phyloP scores from a whole-genome alignment of 2,329 filamentous ascomycete genomes.

The Colletotrichum lini region DNA sequence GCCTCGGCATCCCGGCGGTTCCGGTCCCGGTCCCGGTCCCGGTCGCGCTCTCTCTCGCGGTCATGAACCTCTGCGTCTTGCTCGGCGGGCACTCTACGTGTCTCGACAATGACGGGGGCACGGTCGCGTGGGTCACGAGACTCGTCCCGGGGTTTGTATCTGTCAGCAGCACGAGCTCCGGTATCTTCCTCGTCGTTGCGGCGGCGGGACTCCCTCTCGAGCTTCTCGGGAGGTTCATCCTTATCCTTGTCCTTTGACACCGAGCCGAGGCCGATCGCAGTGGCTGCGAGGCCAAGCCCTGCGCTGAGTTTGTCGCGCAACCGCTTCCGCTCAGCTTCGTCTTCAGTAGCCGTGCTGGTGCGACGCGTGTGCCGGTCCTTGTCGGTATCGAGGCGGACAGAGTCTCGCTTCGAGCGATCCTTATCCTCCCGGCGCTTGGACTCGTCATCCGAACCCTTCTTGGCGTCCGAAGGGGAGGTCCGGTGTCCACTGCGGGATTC shows the following conservation, averaged over 20 bases:
- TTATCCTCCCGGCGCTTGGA: conserved; percentile 39
- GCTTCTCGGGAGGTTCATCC: conserved; percentile 52
- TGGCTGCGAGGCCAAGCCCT: conserved; percentile 64
- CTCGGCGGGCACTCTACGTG: conserved; percentile 37
- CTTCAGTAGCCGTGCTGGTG: conserved; percentile 50
- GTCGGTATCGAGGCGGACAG: conserved; percentile 37
- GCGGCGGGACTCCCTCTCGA: conserved; percentile 40
- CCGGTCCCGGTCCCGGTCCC: conserved; percentile 49
- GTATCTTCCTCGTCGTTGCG: conserved; percentile 40
- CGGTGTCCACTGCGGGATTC: conserved; percentile 39
- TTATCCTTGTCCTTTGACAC: conserved; percentile 57
- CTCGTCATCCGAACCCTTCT: conserved; percentile 43
- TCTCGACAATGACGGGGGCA: conserved; percentile 44
- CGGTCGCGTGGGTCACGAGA: conserved; percentile 40
- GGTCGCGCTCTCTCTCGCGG: conserved; percentile 41
- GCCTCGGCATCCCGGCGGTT: conserved; percentile 57
- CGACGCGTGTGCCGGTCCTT: conserved; percentile 48
- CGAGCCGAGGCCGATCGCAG: conserved; percentile 61
- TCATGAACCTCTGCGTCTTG: conserved; percentile 44
- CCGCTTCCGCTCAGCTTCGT: conserved; percentile 59
- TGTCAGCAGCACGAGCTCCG: conserved; percentile 47
- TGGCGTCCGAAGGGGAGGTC: conserved; percentile 37
- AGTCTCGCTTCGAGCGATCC: conserved; percentile 34
- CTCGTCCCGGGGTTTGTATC: conserved; percentile 49
- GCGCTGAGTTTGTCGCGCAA: conserved; percentile 64